These are phyloP conservation scores for Botrytis byssoidea DNA, from an alignment of 2,329 filamentous ascomycete genomes.

Conservation along the genomic window DNA sequence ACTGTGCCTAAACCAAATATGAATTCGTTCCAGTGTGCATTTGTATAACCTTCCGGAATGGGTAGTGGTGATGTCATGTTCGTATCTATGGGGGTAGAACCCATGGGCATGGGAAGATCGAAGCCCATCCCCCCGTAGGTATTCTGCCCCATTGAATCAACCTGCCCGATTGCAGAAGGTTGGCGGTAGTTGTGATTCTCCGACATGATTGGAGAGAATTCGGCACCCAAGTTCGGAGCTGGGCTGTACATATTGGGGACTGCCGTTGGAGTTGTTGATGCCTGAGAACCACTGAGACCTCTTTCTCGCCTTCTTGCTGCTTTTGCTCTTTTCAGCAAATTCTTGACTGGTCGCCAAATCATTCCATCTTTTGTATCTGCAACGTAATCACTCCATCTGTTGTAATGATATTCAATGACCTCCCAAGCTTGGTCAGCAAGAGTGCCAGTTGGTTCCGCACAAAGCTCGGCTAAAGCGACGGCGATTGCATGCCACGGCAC, in stretches of 20 bases:
- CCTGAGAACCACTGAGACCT: constrained; percentile 5
- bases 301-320: constrained; percentile 35
- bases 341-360: constrained; percentile 55
- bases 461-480: constrained; percentile 53
- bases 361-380: constrained; percentile 51
- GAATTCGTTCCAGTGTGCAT: constrained; percentile 21
- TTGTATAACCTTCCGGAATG: constrained; percentile 5
- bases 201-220: not conserved
- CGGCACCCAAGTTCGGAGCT: not conserved
- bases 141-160: constrained; percentile 7
- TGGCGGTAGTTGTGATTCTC: not conserved
- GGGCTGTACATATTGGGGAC: not conserved
- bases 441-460: constrained; percentile 43
- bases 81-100: constrained; percentile 2
- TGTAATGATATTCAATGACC: constrained; percentile 48
- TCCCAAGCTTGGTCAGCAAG: constrained; percentile 45
- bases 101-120: constrained; percentile 13
- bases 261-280: not conserved
- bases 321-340: constrained; percentile 51
- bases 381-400: constrained; percentile 45
- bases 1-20: constrained; percentile 7
- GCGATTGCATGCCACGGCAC: constrained; percentile 57
- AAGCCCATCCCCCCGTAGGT: constrained; percentile 1
- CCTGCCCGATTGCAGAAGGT: not conserved
- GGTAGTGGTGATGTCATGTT: not conserved